phyloP scores from a whole-genome alignment of 306 rosid genomes.

The Dryas octopetala region DNA sequence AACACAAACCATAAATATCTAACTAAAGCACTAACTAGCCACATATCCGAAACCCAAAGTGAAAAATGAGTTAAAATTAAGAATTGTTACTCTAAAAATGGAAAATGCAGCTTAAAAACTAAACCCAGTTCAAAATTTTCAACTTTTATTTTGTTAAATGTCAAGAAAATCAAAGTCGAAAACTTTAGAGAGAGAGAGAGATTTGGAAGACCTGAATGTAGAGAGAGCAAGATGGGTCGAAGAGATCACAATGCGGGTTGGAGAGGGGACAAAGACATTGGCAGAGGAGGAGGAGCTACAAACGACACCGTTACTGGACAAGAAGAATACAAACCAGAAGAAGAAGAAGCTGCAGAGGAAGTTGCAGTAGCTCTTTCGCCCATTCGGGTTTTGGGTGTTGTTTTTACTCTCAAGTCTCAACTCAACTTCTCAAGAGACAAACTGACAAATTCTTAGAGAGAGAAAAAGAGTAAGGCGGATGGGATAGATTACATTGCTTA shows the following conservation, averaged over 20 bases:
- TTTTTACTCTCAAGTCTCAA: conserved; percentile 10
- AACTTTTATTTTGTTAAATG: background rate
- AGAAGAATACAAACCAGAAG: conserved; percentile 16
- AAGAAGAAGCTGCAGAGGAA: conserved; percentile 55
- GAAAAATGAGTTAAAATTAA: conserved; percentile 11
- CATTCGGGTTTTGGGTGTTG: conserved; percentile 37
- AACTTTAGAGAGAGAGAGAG: conserved; percentile 8
- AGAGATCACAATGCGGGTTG: conserved; percentile 44
- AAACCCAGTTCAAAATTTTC: conserved; percentile 3
- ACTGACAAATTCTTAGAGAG: conserved; percentile 42
- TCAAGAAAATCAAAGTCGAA: background rate
- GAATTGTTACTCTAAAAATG: background rate
- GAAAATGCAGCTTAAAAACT: conserved; percentile 15
- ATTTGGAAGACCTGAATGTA: conserved; percentile 35
- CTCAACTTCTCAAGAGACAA: conserved; percentile 26
- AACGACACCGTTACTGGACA: conserved; percentile 53
- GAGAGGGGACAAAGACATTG: background rate
- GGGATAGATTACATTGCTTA: conserved; percentile 5
- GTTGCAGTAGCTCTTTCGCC: conserved; percentile 74
- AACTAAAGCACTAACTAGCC: background rate
- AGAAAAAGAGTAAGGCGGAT: conserved; percentile 12
- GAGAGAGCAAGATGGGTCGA: conserved; percentile 43
- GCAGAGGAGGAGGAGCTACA: conserved; percentile 34
- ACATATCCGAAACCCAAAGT: conserved; percentile 7
- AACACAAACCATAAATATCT: background rate